Evolutionary conservation across 2,329 filamentous ascomycete genomes (phyloP).

Genomic region (Neonectria magnoliae): DNA sequence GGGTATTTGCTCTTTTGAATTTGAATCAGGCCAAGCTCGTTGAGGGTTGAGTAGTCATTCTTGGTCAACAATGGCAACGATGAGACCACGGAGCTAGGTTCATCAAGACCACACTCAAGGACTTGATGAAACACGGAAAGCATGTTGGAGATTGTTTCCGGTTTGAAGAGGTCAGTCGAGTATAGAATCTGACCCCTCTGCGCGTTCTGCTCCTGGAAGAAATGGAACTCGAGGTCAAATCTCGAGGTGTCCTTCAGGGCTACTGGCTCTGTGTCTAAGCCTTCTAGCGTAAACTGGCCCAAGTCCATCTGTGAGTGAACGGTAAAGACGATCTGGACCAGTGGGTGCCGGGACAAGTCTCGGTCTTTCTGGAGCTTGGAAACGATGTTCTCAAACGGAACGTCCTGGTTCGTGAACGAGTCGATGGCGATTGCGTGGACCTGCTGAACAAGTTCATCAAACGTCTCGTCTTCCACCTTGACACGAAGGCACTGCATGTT

Average conservation of each 20-base stretch:
- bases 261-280: constrained; percentile 26
- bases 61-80: constrained; percentile 15
- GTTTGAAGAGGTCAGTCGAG: constrained; percentile 36
- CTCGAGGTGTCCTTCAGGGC: constrained; percentile 13
- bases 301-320: constrained; percentile 37
- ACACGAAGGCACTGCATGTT: constrained; percentile 37
- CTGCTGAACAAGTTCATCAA: constrained; percentile 32
- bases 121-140: constrained; percentile 29
- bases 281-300: constrained; percentile 29
- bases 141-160: constrained; percentile 30
- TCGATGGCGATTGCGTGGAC: constrained; percentile 18
- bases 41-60: constrained; percentile 5
- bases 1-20: constrained; percentile 28
- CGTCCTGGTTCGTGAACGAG: constrained; percentile 36
- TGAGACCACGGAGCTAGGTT: background rate
- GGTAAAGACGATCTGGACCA: constrained; percentile 28
- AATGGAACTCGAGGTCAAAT: constrained; percentile 42
- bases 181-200: constrained; percentile 30
- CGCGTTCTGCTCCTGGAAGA: constrained; percentile 29
- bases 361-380: constrained; percentile 14
- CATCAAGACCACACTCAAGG: constrained; percentile 26
- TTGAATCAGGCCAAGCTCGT: constrained; percentile 26
- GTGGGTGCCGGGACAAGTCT: constrained; percentile 28
- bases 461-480: constrained; percentile 22
- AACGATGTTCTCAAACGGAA: constrained; percentile 34